Conservation (phyloP, 2,329 filamentous ascomycete genomes). For the Lecanosticta acicola region DNA sequence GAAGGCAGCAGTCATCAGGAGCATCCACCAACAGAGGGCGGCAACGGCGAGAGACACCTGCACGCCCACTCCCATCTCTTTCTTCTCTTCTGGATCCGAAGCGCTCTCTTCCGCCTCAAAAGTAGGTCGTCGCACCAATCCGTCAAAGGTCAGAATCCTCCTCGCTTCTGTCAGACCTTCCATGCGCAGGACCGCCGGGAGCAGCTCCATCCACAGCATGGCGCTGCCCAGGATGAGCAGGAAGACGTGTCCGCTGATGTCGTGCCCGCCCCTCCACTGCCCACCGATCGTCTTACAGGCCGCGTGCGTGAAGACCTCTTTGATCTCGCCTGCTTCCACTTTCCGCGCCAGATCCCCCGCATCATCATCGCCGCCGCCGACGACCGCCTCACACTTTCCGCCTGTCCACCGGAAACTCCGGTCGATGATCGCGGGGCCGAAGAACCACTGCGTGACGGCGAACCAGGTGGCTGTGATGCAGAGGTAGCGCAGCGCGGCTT, state of each 20-base stretch:
- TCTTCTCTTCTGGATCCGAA: conserved; percentile 35
- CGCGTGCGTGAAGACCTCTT: conserved; percentile 61
- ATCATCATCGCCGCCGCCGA: conserved; percentile 20
- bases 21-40: conserved; percentile 81
- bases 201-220: conserved; percentile 74
- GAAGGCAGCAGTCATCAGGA: conserved; percentile 96
- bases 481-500: conserved; percentile 62
- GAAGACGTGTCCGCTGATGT: conserved; percentile 94
- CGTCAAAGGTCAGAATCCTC: conserved; percentile 60
- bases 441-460: conserved; percentile 91
- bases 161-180: conserved; percentile 55
- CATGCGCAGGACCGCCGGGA: conserved; percentile 53
- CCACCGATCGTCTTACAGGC: conserved; percentile 81
- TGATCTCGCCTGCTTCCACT: conserved; percentile 37
- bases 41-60: conserved; percentile 55
- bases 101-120: conserved; percentile 37
- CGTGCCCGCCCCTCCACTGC: conserved; percentile 85
- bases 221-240: conserved; percentile 78
- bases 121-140: conserved; percentile 49
- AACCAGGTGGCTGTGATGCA: conserved; percentile 75
- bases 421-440: conserved; percentile 85
- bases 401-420: conserved; percentile 83
- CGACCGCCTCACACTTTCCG: conserved; percentile 66
- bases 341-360: conserved; percentile 42
- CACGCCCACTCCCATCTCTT: conserved; percentile 43